Evolutionary conservation across 768 basidiomycete species (phyloP), one percentile per base, ranked within the genome.

Genomic region (Pisolithus albus): DNA sequence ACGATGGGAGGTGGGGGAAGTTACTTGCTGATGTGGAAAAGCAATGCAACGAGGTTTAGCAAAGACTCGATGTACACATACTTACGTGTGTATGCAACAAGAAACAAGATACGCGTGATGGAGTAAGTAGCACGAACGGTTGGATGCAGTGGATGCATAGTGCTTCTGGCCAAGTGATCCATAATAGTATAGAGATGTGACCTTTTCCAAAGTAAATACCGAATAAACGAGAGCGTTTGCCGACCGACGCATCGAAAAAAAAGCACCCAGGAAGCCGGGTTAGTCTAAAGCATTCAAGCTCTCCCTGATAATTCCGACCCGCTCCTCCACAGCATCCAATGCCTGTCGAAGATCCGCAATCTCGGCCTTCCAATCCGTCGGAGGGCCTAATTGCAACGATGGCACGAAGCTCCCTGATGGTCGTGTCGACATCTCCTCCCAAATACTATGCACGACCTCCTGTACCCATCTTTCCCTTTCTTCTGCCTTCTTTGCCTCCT

Each of bases 401-500:
- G 30, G 30, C 30, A 47, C 19, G n/a, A 23, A 19, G 30, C 46
- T 32, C 13, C 46, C 32, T 49, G 56, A 50, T 52, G 52, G 58
- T 60, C 54, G 56, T 18, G 28, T 58, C 59, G 75, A 72, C 59
- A 88, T 59, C 70, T 88, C 86, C 38, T 86, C 85, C 80, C 83
- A 82, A 46, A 89, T 67, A n/a, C 80, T 77, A 28, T 78, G 78
- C 45, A 88, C 79, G 48, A 89, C 78, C 4, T 80, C 80, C 61
- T 86, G 82, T 52, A 88, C 79, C 82, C 81, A 85, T 72, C 77
- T 77, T 67, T 88, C 86, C 69, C 80, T 75, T 63, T 88, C 88
- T 64, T 80, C 84, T 58, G 67, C 73, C 66, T 73, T 77, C 62
- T 65, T 73, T 64, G 76, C 49, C 66, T 75, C 74, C 66, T 75